phyloP scores from a whole-genome alignment of 176 grass and related monocot genomes.

The Panicum miliaceum region DNA sequence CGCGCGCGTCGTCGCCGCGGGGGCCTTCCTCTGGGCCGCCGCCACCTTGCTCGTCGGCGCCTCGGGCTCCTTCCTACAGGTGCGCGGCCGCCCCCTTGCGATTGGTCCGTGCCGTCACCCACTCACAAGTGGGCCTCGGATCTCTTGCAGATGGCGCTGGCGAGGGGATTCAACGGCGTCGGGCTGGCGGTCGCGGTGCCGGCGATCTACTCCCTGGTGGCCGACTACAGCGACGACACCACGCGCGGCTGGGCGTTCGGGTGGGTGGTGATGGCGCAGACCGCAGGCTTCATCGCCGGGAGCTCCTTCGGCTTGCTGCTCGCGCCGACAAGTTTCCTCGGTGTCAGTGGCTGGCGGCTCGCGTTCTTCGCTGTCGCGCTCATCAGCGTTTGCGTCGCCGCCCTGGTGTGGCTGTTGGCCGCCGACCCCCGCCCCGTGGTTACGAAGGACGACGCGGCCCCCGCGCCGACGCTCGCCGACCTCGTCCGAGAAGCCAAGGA shows the following conservation, averaged over 20 bases:
- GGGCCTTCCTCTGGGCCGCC: background rate
- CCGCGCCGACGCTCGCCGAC: background rate
- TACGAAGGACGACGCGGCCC: background rate
- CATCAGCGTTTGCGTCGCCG: constrained; percentile 33
- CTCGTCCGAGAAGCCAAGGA: constrained; percentile 37
- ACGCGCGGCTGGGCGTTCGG: constrained; percentile 53
- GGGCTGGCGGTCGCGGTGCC: constrained; percentile 51
- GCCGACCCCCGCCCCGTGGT: background rate
- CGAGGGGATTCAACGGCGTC: constrained; percentile 47
- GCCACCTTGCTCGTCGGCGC: background rate
- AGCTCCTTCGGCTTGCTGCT: constrained; percentile 36
- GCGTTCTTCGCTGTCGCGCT: constrained; percentile 45
- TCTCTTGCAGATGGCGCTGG: background rate
- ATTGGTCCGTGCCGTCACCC: background rate
- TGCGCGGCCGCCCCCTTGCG: background rate
- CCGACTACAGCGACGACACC: constrained; percentile 52
- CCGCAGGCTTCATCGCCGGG: constrained; percentile 32
- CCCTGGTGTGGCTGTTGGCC: constrained; percentile 27
- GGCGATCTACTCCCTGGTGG: constrained; percentile 52
- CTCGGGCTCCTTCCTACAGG: background rate
- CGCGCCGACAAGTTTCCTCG: constrained; percentile 51
- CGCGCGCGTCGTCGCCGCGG: constrained; percentile 11
- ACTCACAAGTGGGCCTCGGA: background rate
- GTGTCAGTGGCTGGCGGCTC: constrained; percentile 58
- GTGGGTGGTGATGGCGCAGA: constrained; percentile 44